These are phyloP conservation scores for Stephania yunnanensis DNA, from an alignment of 164 flowering plant species.

Conservation along the genomic window DNA sequence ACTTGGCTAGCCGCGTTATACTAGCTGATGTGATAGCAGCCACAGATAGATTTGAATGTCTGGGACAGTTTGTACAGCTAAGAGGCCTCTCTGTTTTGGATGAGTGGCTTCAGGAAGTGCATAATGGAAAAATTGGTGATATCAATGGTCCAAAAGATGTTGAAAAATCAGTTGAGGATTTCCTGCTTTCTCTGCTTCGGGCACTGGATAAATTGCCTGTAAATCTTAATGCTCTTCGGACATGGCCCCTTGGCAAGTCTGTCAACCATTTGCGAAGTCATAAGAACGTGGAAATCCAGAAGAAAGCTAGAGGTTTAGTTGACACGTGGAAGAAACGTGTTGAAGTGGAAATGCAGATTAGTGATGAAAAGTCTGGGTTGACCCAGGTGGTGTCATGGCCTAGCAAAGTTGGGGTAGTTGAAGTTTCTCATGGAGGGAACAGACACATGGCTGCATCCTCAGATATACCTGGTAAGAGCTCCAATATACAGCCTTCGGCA, in stretches of 20 bases:
- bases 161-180: constrained; percentile 76
- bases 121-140: constrained; percentile 75
- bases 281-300: constrained; percentile 59
- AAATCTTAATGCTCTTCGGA: constrained; percentile 75
- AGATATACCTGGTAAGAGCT: constrained; percentile 49
- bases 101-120: constrained; percentile 94
- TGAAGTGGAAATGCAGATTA: constrained; percentile 78
- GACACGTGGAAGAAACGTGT: constrained; percentile 99
- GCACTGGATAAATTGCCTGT: constrained; percentile 95
- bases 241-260: constrained; percentile 80
- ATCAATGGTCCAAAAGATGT: constrained; percentile 51
- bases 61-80: constrained; percentile 71
- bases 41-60: constrained; percentile 77
- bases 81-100: constrained; percentile 81
- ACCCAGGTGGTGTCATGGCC: constrained; percentile 57
- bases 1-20: constrained; percentile 55
- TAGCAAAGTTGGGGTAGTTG: constrained; percentile 44
- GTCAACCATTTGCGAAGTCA: constrained; percentile 70
- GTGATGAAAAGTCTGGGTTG: constrained; percentile 71
- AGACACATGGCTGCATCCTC: constrained; percentile 44
- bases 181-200: constrained; percentile 74
- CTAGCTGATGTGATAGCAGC: constrained; percentile 70
- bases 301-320: constrained; percentile 65
- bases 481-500: constrained; percentile 46
- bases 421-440: constrained; percentile 54